Percentiles rank a stretch among this genome's conserved stretches.
These are phyloP conservation scores for Pycnococcus provasolii DNA, from an alignment of 139 green algal genomes.

Conservation along the genomic window DNA sequence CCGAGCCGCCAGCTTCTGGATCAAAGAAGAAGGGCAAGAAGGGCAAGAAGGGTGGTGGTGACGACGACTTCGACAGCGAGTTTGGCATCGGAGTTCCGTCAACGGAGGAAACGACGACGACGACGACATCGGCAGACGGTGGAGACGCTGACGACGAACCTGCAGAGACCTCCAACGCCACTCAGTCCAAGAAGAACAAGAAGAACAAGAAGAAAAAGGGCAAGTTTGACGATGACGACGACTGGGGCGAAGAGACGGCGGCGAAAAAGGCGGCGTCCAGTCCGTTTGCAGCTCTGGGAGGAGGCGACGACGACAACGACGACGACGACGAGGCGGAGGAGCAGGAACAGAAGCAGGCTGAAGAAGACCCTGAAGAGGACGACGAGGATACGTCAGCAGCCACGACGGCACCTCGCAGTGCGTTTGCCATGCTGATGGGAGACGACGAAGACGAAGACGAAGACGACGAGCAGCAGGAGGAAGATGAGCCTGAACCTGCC, in stretches of 20 bases:
- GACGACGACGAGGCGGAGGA: conserved; percentile 8
- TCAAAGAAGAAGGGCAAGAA: conserved; percentile 47
- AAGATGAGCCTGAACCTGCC: conserved; percentile 19
- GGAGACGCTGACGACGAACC: background rate
- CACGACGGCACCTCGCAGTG: conserved; percentile 16
- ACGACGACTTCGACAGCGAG: conserved; percentile 23
- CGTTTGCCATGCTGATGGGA: conserved; percentile 33
- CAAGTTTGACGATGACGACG: conserved; percentile 13
- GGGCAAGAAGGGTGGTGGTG: conserved; percentile 32
- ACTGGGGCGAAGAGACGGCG: background rate
- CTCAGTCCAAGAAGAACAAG: conserved; percentile 36
- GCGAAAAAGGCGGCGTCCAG: background rate
- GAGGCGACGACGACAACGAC: background rate
- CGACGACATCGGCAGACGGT: conserved; percentile 18
- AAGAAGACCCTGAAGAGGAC: conserved; percentile 33
- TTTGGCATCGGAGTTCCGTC: conserved; percentile 3
- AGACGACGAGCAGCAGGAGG: conserved; percentile 23
- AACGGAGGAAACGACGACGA: conserved; percentile 35
- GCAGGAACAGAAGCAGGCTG: conserved; percentile 17
- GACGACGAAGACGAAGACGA: conserved; percentile 30
- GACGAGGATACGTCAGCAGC: conserved; percentile 34
- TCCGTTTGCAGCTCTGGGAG: background rate
- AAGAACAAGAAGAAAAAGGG: conserved; percentile 34
- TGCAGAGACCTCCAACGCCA: background rate
- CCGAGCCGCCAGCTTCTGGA: background rate